Conservation (phyloP, 106 monocot genomes). For the Dioscorea zingiberensis region DNA sequence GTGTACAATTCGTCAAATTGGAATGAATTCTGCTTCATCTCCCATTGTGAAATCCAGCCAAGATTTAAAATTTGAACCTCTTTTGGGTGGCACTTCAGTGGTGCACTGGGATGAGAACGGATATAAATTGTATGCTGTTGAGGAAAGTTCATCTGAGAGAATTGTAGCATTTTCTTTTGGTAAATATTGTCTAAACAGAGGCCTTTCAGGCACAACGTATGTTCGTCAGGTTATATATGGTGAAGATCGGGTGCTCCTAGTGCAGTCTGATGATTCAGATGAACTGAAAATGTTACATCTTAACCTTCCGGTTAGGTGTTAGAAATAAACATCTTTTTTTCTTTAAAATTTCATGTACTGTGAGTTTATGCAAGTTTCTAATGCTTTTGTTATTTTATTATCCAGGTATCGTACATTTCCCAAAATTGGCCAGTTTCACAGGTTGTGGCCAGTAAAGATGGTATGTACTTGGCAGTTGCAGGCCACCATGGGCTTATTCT, state of each 20-base stretch:
- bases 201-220: slow-evolving; percentile 87
- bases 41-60: slow-evolving; percentile 67
- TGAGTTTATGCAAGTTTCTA: slow-evolving; percentile 3
- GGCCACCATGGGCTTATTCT: slow-evolving; percentile 87
- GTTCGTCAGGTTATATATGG: slow-evolving; percentile 88
- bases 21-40: slow-evolving; percentile 71
- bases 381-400: slow-evolving; percentile 1
- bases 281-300: slow-evolving; percentile 92
- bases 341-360: background rate
- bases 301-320: slow-evolving; percentile 86
- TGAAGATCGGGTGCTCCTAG: slow-evolving; percentile 88
- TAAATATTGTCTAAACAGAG: slow-evolving; percentile 91
- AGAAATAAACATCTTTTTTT: background rate
- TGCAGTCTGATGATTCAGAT: slow-evolving; percentile 84
- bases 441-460: slow-evolving; percentile 93
- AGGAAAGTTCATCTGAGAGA: slow-evolving; percentile 64
- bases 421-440: slow-evolving; percentile 98
- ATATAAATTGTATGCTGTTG: slow-evolving; percentile 88
- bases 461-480: slow-evolving; percentile 89
- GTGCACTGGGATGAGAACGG: slow-evolving; percentile 98
- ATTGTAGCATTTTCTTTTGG: slow-evolving; percentile 94
- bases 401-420: slow-evolving; percentile 91
- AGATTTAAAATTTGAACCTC: slow-evolving; percentile 78
- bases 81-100: slow-evolving; percentile 70
- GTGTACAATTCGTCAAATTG: slow-evolving; percentile 94